These are phyloP conservation scores for Favolaschia claudopus DNA, from an alignment of 768 basidiomycete genomes.

Conservation along the genomic window DNA sequence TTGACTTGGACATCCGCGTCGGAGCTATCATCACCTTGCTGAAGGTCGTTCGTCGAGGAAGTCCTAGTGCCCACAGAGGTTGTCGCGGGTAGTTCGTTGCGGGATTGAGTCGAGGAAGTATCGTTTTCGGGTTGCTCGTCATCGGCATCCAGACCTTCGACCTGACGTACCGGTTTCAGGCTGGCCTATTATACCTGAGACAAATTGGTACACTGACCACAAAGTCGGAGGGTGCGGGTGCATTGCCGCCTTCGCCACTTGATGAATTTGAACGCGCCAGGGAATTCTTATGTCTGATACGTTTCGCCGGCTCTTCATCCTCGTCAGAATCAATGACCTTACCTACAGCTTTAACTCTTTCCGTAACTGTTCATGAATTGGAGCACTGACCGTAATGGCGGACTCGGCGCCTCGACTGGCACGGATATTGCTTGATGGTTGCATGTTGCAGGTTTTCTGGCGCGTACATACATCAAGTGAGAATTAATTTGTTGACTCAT, in stretches of 20 bases:
- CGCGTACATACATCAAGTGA: background rate
- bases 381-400: background rate
- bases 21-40: background rate
- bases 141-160: too few relatives aligned
- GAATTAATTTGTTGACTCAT: background rate
- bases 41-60: background rate
- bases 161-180: too few relatives aligned
- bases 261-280: background rate
- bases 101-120: too few relatives aligned
- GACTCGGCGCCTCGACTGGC: background rate
- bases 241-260: too few relatives aligned
- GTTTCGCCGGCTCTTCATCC: background rate
- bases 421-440: background rate
- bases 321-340: slow-evolving; percentile 8
- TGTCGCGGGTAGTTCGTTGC: too few relatives aligned
- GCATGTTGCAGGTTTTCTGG: background rate
- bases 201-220: too few relatives aligned
- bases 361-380: background rate
- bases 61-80: background rate
- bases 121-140: too few relatives aligned
- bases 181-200: too few relatives aligned
- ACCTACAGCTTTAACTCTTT: background rate
- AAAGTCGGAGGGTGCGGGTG: too few relatives aligned
- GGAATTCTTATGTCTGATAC: background rate
- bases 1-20: background rate